These are phyloP conservation scores for Pichia sp. DNA, from an alignment of 1,139 yeast species.

Conservation along the genomic window DNA sequence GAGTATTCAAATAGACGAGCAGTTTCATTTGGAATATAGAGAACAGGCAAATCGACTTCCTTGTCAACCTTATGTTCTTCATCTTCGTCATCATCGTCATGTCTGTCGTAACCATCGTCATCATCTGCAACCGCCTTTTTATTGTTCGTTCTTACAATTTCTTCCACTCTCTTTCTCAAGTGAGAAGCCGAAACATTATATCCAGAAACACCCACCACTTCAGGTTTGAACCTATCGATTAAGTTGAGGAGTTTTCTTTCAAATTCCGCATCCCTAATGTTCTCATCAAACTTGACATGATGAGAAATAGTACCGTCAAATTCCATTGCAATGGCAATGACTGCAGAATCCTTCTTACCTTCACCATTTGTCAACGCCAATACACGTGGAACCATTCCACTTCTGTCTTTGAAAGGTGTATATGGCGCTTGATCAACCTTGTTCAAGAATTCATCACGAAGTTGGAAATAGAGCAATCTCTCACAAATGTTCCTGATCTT, in stretches of 20 bases:
- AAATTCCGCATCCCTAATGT: conserved; percentile 43
- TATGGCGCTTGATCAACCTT: conserved; percentile 91
- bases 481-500: conserved; percentile 74
- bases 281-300: conserved; percentile 68
- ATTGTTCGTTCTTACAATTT: conserved; percentile 51
- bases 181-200: conserved; percentile 67
- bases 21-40: conserved; percentile 91
- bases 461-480: conserved; percentile 58
- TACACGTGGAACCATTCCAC: conserved; percentile 81
- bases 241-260: conserved; percentile 53
- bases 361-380: conserved; percentile 80
- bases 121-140: conserved; percentile 35
- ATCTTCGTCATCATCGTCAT: conserved; percentile 25
- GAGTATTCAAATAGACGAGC: conserved; percentile 86
- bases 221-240: conserved; percentile 55
- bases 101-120: conserved; percentile 29
- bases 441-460: conserved; percentile 60
- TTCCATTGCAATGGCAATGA: conserved; percentile 71
- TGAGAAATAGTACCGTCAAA: conserved; percentile 77
- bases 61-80: conserved; percentile 35
- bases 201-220: conserved; percentile 87
- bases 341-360: conserved; percentile 81
- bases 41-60: conserved; percentile 27
- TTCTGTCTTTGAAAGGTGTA: conserved; percentile 68
- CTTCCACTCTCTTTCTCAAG: conserved; percentile 50